These are phyloP conservation scores for Xylariaceae sp. DNA, from an alignment of 2,329 filamentous ascomycete species.

Conservation along the genomic window DNA sequence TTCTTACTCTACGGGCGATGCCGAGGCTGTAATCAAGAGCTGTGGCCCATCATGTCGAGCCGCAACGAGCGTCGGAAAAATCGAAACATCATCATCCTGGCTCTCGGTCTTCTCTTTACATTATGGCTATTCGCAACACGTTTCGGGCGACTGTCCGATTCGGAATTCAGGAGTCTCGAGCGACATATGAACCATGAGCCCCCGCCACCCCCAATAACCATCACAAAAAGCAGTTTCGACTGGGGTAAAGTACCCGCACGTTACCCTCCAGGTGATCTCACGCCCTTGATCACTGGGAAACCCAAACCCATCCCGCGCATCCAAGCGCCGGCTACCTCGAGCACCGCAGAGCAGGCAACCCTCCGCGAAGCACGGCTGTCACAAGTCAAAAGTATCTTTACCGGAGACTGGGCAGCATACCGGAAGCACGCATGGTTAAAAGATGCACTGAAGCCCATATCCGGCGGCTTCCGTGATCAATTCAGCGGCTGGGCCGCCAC, in stretches of 20 bases:
- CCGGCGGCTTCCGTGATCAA: conserved; percentile 37
- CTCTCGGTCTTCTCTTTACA: conserved; percentile 7
- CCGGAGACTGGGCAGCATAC: conserved; percentile 40
- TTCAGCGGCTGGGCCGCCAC: conserved; percentile 49
- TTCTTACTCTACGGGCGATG: too few relatives aligned
- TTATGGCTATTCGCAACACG: conserved; percentile 10
- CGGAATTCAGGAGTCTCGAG: conserved; percentile 12
- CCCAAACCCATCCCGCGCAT: conserved; percentile 5
- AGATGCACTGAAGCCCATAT: conserved; percentile 43
- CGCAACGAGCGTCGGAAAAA: neutral
- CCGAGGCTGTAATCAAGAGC: neutral
- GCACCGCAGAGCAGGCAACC: neutral
- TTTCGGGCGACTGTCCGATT: neutral
- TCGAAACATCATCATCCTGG: conserved; percentile 5
- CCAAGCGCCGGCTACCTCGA: conserved; percentile 5
- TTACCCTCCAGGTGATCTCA: conserved; percentile 7
- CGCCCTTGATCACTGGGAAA: conserved; percentile 6
- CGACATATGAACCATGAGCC: conserved; percentile 15
- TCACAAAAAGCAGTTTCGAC: conserved; percentile 19
- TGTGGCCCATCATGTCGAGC: conserved; percentile 4
- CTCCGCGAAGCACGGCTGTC: conserved; percentile 27
- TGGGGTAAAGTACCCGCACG: conserved; percentile 13
- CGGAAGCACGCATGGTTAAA: conserved; percentile 43
- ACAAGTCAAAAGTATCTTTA: conserved; percentile 34
- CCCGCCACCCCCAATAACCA: neutral